Percentiles rank a stretch among this genome's conserved stretches.
These are phyloP conservation scores for Ceratocystis harringtonii DNA, from an alignment of 2,329 filamentous ascomycete genomes.

Conservation along the genomic window DNA sequence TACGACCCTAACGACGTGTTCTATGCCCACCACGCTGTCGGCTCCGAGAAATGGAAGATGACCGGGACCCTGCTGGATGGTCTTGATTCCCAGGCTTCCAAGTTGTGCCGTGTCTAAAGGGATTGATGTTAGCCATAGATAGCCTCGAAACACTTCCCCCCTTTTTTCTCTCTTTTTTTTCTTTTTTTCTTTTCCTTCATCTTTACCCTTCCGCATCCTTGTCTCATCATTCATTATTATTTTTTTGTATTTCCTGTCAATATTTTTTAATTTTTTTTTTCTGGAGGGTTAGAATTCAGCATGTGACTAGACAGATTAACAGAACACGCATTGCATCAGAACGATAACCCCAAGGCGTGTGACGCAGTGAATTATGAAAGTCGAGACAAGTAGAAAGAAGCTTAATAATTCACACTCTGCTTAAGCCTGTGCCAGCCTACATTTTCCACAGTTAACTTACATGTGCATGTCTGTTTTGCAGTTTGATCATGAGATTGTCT, in stretches of 20 bases:
- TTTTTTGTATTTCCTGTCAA: not conserved
- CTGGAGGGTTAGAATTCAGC: not conserved
- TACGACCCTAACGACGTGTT: slow-evolving; percentile 34
- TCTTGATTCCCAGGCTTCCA: slow-evolving; percentile 25
- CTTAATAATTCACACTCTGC: not conserved
- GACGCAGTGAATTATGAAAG: not conserved
- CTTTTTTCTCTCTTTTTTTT: no score
- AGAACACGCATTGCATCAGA: slow-evolving; percentile 1
- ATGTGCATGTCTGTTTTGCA: no score
- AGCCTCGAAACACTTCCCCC: not conserved
- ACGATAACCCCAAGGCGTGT: not conserved
- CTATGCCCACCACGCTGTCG: slow-evolving; percentile 35
- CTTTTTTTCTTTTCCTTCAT: no score
- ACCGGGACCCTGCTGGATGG: slow-evolving; percentile 20
- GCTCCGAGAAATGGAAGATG: slow-evolving; percentile 35
- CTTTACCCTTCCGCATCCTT: no score
- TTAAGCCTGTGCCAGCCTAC: no score
- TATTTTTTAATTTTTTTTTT: slow-evolving; percentile 22
- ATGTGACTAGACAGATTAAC: not conserved
- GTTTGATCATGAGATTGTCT: no score
- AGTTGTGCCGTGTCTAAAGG: slow-evolving; percentile 23
- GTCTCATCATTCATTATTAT: not conserved
- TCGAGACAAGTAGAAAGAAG: not conserved
- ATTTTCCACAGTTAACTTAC: no score
- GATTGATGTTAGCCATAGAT: not conserved